Evolutionary conservation across 1,284 basidiomycete species (phyloP), one percentile per base, ranked within the genome.

Genomic region (Pseudozyma sp.): DNA sequence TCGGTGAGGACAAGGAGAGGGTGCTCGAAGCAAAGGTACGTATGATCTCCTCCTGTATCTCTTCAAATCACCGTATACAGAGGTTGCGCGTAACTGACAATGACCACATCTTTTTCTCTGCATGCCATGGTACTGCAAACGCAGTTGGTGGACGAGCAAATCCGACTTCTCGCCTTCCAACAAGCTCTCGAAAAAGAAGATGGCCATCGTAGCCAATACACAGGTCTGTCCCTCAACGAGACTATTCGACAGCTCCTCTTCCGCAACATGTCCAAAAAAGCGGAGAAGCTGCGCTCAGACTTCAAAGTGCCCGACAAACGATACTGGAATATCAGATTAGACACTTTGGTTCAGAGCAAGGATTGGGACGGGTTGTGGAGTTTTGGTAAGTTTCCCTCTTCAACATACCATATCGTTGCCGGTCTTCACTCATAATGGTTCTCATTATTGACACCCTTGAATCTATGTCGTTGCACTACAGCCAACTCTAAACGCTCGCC

Each of bases 1-100:
- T 97, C 83, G 91, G 90, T 0, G 95, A 99, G 83, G 95, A 98
- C 83, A 95, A 94, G 85, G 95, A 97, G 76, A 88, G 92, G 5
- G 82, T 86, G 0, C 95, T 97, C 79, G 96, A 99, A 85, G 90
- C 94, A 5, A 97, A 93, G 90, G 94, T 93, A 61, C 40, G 85
- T 64, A 14, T 12, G 11, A 9, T 9, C 8, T 8, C 9, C 18
- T 3, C 5, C 45, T 4, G 9, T 3, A 44, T 25, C 25, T 47
- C 10, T 21, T 47, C 16, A 25, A 9, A 11, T 25, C 19, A 18
- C 13, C 14, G 12, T 44, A 25, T 25, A 2, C 19, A 6, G 21
- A 7, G 19, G 7, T 25, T 12, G 10, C 10, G 25, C 4, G 16
- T n/a, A 8, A 40, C 16, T 40, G 8, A 40, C 39, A 13, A 40